Evolutionary conservation across 2,329 filamentous ascomycete genomes (phyloP), one percentile per base, ranked within the genome.

Genomic region (Fusarium scirpi): DNA sequence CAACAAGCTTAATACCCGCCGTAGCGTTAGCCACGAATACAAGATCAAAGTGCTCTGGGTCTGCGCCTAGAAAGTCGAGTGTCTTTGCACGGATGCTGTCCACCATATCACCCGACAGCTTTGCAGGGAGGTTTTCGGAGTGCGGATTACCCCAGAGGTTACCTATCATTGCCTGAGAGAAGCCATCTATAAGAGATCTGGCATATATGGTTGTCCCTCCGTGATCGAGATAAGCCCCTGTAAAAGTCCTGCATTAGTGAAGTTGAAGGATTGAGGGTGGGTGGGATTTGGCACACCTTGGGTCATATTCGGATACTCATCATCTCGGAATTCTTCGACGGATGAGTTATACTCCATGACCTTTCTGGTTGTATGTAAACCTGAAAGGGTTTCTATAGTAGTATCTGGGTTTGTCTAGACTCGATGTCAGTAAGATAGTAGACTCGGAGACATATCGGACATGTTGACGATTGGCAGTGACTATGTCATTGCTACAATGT

Each of bases 121-220:
- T 85, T 16, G 88, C 89, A 0, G 89, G 88, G 18, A 84, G 81
- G 40, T 88, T 89, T 69, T 87, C 84, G 2, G 90, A 92, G 76
- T 92, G 90, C 4, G 90, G 90, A 71, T 92, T 92, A 13, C 89
- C 89, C 72, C 90, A 90, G n/a, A 92, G 81, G 65, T 85, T 86
- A 34, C 80, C 75, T 43, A 85, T 80, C 78, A 91, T 84, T 70
- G 88, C 85, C 5, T 80, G 76, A 8, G 86, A 83, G 76, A 91
- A 90, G 25, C 81, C 80, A 47, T 85, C 82, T 43, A 91, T 81
- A 38, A 89, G 82, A 27, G 88, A 88, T 67, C 82, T 85, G 46
- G 89, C 85, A 71, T 89, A 89, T 43, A 89, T 83, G 34, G 86
- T 88, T 38, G 85, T 81, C 29, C 85, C 86, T 45, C 85, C 85